Evolutionary conservation across 106 monocot species (phyloP).

Genomic region (Dactylorhiza incarnata): DNA sequence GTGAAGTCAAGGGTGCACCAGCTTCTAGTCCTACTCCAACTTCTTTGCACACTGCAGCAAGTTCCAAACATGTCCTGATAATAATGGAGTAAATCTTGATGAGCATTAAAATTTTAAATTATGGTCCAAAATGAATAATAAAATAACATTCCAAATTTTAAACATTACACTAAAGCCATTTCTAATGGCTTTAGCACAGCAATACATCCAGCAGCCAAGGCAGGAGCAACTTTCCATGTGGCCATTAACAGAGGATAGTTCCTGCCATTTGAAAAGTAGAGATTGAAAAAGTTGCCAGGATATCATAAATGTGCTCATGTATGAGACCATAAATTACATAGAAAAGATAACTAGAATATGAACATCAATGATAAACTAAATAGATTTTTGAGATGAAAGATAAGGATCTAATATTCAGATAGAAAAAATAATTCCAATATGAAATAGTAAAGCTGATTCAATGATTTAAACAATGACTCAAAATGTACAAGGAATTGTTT

Average conservation of each 20-base stretch:
- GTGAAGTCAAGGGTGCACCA: no score
- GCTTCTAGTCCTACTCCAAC: no score
- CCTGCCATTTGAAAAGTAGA: no score
- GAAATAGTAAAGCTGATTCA: background rate
- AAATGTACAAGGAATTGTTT: background rate
- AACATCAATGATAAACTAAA: background rate
- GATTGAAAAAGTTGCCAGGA: constrained; percentile 2
- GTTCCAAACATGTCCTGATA: no score
- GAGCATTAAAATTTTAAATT: no score
- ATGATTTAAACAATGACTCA: background rate
- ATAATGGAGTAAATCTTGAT: no score
- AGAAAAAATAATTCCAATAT: constrained; percentile 1
- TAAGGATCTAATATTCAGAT: background rate
- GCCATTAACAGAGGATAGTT: constrained; percentile 99
- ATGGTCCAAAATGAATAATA: no score
- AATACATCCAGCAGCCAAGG: constrained; percentile 95
- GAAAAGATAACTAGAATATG: constrained; percentile 1
- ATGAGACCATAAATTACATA: background rate
- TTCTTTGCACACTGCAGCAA: no score
- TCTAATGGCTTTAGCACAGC: constrained; percentile 95
- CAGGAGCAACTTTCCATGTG: constrained; percentile 96
- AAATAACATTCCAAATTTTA: background rate
- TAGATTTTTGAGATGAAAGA: background rate
- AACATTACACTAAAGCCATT: constrained; percentile 72
- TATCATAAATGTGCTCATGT: background rate